Conservation (phyloP, 129 eudicot genomes). For the Kitagawia praeruptora region DNA sequence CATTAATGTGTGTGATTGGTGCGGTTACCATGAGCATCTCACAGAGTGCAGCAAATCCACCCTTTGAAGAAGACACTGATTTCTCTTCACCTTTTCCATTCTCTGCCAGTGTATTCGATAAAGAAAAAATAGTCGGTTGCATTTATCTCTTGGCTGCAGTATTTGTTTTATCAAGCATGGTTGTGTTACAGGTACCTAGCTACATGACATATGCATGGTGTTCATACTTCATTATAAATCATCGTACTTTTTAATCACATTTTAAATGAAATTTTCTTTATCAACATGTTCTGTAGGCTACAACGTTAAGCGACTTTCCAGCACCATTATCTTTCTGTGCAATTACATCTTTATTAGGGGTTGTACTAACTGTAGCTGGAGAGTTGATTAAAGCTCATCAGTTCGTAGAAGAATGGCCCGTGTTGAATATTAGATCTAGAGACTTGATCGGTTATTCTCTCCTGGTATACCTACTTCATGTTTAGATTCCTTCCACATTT, state of each 20-base stretch:
- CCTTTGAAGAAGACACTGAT: background rate
- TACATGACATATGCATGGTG: background rate
- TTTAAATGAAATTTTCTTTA: background rate
- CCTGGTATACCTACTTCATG: slow-evolving; percentile 28
- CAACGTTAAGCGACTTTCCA: slow-evolving; percentile 45
- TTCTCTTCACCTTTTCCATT: slow-evolving; percentile 12
- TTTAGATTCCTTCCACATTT: background rate
- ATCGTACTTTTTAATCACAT: background rate
- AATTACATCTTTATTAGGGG: slow-evolving; percentile 51
- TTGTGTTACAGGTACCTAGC: slow-evolving; percentile 50
- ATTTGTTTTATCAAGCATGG: slow-evolving; percentile 42
- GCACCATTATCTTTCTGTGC: slow-evolving; percentile 61
- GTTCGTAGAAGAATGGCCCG: slow-evolving; percentile 27
- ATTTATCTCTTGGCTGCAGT: slow-evolving; percentile 58
- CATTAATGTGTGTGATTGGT: slow-evolving; percentile 53
- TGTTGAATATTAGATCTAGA: slow-evolving; percentile 13
- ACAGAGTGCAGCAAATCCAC: slow-evolving; percentile 29
- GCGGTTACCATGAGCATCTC: slow-evolving; percentile 53
- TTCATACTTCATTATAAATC: background rate
- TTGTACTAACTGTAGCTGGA: slow-evolving; percentile 27
- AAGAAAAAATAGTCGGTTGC: slow-evolving; percentile 37
- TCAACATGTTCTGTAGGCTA: slow-evolving; percentile 37
- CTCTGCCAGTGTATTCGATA: slow-evolving; percentile 18
- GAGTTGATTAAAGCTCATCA: slow-evolving; percentile 26
- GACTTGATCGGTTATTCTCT: slow-evolving; percentile 37